Evolutionary conservation across 768 basidiomycete species (phyloP).

Genomic region (Tulasnella sp.): DNA sequence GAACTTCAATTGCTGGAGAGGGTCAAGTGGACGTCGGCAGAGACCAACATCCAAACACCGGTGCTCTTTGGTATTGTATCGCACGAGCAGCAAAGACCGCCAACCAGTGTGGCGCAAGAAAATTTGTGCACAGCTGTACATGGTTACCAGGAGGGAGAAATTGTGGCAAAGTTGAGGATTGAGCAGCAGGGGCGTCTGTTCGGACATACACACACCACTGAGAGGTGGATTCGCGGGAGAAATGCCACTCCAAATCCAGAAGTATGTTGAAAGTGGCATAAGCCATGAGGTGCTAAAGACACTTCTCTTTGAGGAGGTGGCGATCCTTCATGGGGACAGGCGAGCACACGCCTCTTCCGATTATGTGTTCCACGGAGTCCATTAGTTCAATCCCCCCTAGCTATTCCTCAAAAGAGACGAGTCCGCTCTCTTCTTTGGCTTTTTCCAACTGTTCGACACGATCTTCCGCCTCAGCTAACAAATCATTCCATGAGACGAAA

Average conservation of each 20-base stretch:
- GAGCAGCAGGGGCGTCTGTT: neutral
- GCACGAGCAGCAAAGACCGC: neutral
- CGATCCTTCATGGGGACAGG: neutral
- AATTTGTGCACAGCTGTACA: neutral
- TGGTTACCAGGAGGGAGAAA: neutral
- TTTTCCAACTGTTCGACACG: slow-evolving; percentile 55
- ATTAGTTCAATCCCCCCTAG: neutral
- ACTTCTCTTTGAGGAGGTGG: neutral
- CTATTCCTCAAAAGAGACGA: neutral
- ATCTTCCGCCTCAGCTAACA: slow-evolving; percentile 62
- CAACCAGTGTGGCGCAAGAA: neutral
- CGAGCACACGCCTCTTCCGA: neutral
- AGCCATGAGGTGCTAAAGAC: neutral
- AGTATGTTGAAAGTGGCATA: neutral
- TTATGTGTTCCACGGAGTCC: neutral
- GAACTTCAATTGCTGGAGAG: neutral
- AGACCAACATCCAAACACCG: neutral
- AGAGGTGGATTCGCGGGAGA: neutral
- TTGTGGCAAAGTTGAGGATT: neutral
- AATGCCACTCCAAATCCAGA: neutral
- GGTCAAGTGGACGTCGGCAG: neutral
- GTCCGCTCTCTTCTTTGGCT: slow-evolving; percentile 47
- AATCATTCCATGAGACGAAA: slow-evolving; percentile 82
- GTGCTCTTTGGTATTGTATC: neutral
- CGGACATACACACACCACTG: neutral